Evolutionary conservation across 2,329 filamentous ascomycete genomes (phyloP).

Genomic region (Gliomastix tumulicola): DNA sequence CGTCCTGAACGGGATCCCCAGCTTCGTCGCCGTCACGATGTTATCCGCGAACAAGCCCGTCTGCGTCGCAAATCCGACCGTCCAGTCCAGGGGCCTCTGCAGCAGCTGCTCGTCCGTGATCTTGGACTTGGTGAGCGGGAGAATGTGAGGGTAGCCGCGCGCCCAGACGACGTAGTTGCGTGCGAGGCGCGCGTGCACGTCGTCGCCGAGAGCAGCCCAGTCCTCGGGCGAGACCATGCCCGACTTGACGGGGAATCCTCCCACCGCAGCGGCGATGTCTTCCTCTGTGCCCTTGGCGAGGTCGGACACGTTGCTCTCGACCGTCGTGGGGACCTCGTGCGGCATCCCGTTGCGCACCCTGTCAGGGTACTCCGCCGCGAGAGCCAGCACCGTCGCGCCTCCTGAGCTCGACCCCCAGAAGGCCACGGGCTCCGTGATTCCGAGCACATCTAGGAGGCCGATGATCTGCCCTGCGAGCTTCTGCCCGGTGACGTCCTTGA

Average conservation of each 20-base stretch:
- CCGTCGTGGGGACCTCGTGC: conserved; percentile 1
- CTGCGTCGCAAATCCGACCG: background rate
- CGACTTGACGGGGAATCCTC: background rate
- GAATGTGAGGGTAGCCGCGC: background rate
- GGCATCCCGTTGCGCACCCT: conserved; percentile 2
- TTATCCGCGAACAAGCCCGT: conserved; percentile 1
- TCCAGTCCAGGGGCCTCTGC: conserved; percentile 2
- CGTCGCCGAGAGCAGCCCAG: background rate
- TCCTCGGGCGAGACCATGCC: background rate
- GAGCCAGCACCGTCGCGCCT: background rate
- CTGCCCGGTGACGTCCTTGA: background rate
- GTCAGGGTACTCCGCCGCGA: background rate
- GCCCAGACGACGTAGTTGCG: conserved; percentile 1
- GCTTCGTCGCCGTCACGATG: background rate
- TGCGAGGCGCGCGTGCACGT: conserved; percentile 1
- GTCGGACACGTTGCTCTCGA: background rate
- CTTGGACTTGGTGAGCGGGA: background rate
- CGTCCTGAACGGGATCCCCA: background rate
- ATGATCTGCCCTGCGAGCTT: conserved; percentile 2
- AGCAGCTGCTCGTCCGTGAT: background rate
- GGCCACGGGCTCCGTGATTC: background rate
- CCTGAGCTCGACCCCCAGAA: conserved; percentile 3
- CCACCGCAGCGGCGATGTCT: background rate
- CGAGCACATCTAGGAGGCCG: background rate
- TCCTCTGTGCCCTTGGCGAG: background rate